These are phyloP conservation scores for Cutaneotrichosporon cavernicola DNA, from an alignment of 1,284 basidiomycete genomes.

Conservation along the genomic window DNA sequence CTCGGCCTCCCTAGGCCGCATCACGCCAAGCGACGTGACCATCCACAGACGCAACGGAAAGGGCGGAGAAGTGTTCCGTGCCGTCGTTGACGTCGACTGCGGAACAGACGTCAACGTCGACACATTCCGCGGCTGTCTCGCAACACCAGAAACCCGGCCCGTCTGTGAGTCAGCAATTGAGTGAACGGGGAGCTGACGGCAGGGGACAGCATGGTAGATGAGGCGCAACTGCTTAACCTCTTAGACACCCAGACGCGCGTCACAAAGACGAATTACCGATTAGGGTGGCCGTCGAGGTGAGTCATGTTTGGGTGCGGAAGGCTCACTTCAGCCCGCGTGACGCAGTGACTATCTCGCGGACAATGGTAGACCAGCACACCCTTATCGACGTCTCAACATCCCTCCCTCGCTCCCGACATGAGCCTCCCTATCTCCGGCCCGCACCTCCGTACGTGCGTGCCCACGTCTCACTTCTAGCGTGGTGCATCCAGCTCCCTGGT, in stretches of 20 bases:
- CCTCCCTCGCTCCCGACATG: slow-evolving; percentile 84
- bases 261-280: slow-evolving; percentile 80
- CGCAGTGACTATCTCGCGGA: slow-evolving; percentile 85
- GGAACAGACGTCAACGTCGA: slow-evolving; percentile 68
- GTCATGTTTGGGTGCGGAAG: slow-evolving; percentile 42
- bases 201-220: slow-evolving; percentile 89
- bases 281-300: slow-evolving; percentile 96
- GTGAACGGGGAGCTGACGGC: background rate
- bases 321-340: slow-evolving; percentile 70
- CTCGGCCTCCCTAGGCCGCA: slow-evolving; percentile 35
- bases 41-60: slow-evolving; percentile 54
- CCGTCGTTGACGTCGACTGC: slow-evolving; percentile 73
- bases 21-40: slow-evolving; percentile 49
- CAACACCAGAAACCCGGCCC: slow-evolving; percentile 78
- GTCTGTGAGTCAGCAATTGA: slow-evolving; percentile 57
- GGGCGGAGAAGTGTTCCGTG: slow-evolving; percentile 75
- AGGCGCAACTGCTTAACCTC: slow-evolving; percentile 76
- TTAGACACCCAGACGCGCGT: slow-evolving; percentile 83
- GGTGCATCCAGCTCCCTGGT: slow-evolving; percentile 75
- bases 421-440: slow-evolving; percentile 88
- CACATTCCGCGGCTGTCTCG: slow-evolving; percentile 76
- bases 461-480: slow-evolving; percentile 81
- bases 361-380: slow-evolving; percentile 74
- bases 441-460: slow-evolving; percentile 94
- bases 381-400: slow-evolving; percentile 92